A percentile compares a stretch with the other conserved stretches of the same genome.
Evolutionary conservation across 306 rosid genomes (phyloP).

Genomic region (Argentina anserina): DNA sequence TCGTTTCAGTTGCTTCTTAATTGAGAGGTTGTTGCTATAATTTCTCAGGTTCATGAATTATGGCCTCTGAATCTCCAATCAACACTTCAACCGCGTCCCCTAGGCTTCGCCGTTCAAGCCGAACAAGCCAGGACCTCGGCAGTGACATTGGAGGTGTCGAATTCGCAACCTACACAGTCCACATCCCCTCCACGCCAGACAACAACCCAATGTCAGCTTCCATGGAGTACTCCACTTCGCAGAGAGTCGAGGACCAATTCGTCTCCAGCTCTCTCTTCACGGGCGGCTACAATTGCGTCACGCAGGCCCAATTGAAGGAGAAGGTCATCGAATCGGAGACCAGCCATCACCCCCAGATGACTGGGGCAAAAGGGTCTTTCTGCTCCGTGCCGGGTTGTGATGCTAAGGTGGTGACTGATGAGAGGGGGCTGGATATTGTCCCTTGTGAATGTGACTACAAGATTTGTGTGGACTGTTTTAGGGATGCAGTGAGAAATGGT

Average conservation of each 20-base stretch:
- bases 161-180: slow-evolving; percentile 48
- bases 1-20: too few relatives aligned
- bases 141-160: slow-evolving; percentile 32
- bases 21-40: too few relatives aligned
- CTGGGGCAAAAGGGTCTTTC: slow-evolving; percentile 56
- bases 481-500: slow-evolving; percentile 45
- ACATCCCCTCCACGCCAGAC: slow-evolving; percentile 64
- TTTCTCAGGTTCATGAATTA: slow-evolving; percentile 30
- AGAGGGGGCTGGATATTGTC: slow-evolving; percentile 56
- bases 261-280: slow-evolving; percentile 67
- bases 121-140: slow-evolving; percentile 41
- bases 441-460: slow-evolving; percentile 62
- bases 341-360: slow-evolving; percentile 60
- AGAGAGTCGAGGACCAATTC: slow-evolving; percentile 61
- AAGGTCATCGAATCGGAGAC: slow-evolving; percentile 57
- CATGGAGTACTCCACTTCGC: slow-evolving; percentile 50
- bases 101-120: slow-evolving; percentile 28
- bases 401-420: slow-evolving; percentile 53
- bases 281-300: slow-evolving; percentile 55
- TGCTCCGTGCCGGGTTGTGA: slow-evolving; percentile 56
- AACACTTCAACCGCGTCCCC: slow-evolving; percentile 30
- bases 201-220: slow-evolving; percentile 39
- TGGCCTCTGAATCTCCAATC: slow-evolving; percentile 32
- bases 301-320: slow-evolving; percentile 58
- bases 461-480: slow-evolving; percentile 65